A percentile compares a stretch with the other conserved stretches of the same genome.
Evolutionary conservation across 2,329 filamentous ascomycete species (phyloP).

Genomic region (Coniella lustricola): DNA sequence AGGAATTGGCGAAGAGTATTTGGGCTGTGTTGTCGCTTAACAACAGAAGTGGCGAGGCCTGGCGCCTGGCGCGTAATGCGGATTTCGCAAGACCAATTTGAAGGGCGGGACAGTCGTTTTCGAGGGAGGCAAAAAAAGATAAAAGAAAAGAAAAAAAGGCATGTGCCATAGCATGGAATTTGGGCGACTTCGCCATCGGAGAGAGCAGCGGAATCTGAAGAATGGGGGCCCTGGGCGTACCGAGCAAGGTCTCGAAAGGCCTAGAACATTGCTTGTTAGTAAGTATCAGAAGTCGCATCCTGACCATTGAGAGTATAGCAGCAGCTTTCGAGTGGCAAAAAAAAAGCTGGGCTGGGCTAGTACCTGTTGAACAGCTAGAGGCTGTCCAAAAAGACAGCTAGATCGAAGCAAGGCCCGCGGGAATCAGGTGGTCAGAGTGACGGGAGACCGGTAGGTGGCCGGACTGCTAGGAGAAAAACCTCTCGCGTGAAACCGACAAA

Average conservation of each 20-base stretch:
- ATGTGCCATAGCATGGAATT: background rate
- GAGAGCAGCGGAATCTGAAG: background rate
- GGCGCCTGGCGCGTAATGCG: background rate
- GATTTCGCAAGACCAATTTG: no score
- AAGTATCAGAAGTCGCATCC: background rate
- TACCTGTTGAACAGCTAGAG: background rate
- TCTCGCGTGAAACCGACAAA: background rate
- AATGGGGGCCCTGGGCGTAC: constrained; percentile 19
- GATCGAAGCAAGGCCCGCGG: no score
- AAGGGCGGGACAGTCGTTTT: no score
- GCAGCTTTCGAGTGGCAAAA: no score
- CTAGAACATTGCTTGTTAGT: constrained; percentile 19
- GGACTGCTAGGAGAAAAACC: background rate
- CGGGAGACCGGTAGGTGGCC: no score
- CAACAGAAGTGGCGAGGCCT: background rate
- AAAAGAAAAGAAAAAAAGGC: background rate
- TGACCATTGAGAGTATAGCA: no score
- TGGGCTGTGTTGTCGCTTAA: background rate
- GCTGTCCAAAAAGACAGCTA: no score
- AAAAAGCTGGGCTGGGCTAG: no score
- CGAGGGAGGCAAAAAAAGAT: no score
- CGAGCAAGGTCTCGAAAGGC: constrained; percentile 27
- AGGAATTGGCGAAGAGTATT: background rate
- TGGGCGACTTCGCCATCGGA: constrained; percentile 2
- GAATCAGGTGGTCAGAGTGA: no score